Evolutionary conservation across 306 rosid species (phyloP), one percentile per base, ranked within the genome.

Genomic region (Cyclanthera cordifolia): DNA sequence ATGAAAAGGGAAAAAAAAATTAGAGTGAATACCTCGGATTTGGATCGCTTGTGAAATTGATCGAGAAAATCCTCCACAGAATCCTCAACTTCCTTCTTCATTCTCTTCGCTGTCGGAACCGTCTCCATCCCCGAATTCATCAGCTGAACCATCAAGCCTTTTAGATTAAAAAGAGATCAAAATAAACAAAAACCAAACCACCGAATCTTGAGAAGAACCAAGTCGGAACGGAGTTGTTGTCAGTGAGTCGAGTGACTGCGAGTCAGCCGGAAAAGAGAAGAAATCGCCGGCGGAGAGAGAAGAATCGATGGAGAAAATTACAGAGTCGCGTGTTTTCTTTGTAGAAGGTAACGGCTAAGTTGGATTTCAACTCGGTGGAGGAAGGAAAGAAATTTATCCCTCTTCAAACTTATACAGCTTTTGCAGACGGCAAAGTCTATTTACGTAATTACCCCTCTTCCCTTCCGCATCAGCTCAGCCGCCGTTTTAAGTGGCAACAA

Each of bases 1-100:
- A 14, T 14, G 58, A 28, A 55, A 15, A 67, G 20, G 45, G 12
- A 60, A 13, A 41, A n/a, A 17, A 60, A 13, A 41, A n/a, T 8
- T n/a, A 25, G 21, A 17, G 46, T 2, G 5, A 72, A 72, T 39
- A 87, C 97, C 92, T 87, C 54, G 27, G 79, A 74, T 74, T 84
- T 91, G 73, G 76, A 53, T n/a, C 95, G 96, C 80, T 88, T 91
- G 61, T 63, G 73, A 23, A 82, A 76, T 4, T 91, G 86, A 7
- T 77, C 85, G 55, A 78, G 79, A 15, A 82, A 79, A 27, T 85
- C 90, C 32, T 88, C 90, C 7, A 82, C 75, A 0, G 84, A 27
- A 13, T 91, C 97, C 70, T 85, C 96, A 28, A 83, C 80, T 84
- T 88, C 97, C 75, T 82, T 59, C 79, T 88, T 91, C 75, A 85